Conservation (phyloP, 78 protist genomes). For the Pigoraptor vietnamica region DNA sequence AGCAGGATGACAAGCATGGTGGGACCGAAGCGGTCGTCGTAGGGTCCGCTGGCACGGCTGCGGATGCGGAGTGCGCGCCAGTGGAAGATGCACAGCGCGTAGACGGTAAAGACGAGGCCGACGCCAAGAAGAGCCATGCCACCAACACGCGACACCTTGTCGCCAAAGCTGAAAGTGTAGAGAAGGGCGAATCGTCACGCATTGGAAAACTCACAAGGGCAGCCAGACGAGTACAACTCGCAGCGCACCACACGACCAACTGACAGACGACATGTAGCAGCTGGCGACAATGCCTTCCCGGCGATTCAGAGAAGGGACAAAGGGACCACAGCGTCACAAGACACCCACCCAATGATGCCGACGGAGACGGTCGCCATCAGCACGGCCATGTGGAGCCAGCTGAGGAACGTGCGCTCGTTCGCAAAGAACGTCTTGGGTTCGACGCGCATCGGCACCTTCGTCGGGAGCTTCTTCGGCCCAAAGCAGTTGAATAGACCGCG, state of each 20-base stretch:
- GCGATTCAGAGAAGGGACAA: background rate
- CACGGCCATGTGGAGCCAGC: background rate
- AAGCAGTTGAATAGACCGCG: background rate
- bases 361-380: background rate
- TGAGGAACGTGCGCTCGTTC: background rate
- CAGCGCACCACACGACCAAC: background rate
- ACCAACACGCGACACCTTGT: background rate
- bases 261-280: background rate
- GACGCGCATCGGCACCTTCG: background rate
- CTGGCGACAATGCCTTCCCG: background rate
- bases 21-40: background rate
- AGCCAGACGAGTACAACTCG: too few relatives aligned
- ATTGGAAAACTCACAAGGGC: background rate
- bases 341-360: background rate
- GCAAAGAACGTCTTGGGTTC: background rate
- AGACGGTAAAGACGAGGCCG: background rate
- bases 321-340: background rate
- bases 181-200: too few relatives aligned
- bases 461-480: background rate
- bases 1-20: background rate
- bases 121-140: background rate
- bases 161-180: background rate
- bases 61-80: background rate
- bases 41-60: background rate
- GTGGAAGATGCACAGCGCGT: background rate